phyloP scores from a whole-genome alignment of 2,329 filamentous ascomycete genomes.

The Diaporthe humulicola region DNA sequence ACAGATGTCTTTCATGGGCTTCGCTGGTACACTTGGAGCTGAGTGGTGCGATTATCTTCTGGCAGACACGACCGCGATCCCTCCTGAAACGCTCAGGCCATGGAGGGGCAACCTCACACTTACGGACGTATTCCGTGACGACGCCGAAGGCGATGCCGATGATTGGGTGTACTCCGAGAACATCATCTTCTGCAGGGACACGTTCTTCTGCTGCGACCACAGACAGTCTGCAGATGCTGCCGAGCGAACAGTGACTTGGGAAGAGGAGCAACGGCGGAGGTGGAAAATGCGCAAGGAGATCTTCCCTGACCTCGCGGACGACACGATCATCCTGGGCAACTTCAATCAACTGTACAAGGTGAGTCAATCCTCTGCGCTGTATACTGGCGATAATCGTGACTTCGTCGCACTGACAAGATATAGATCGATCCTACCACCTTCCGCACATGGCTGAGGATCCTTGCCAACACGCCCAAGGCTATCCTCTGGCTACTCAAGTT shows the following conservation, averaged over 20 bases:
- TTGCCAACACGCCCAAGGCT: constrained; percentile 86
- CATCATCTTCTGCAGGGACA: constrained; percentile 92
- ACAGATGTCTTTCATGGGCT: constrained; percentile 99
- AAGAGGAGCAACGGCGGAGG: constrained; percentile 82
- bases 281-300: constrained; percentile 96
- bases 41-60: constrained; percentile 99
- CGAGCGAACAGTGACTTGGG: constrained; percentile 80
- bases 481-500: constrained; percentile 97
- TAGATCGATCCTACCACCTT: constrained; percentile 98
- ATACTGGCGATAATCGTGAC: neutral
- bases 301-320: constrained; percentile 85
- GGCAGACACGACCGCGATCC: constrained; percentile 89
- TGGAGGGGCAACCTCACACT: constrained; percentile 81
- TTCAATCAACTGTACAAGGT: constrained; percentile 99
- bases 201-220: constrained; percentile 99
- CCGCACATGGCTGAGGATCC: constrained; percentile 93
- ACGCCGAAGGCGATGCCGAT: constrained; percentile 77
- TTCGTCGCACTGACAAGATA: neutral
- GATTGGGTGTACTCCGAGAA: constrained; percentile 98
- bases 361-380: constrained; percentile 45
- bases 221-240: constrained; percentile 85
- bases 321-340: constrained; percentile 92
- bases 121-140: constrained; percentile 75
- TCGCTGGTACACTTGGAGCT: constrained; percentile 93
- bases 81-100: constrained; percentile 83